These are phyloP conservation scores for Diplogelasinospora grovesii DNA, from an alignment of 495 filamentous ascomycete genomes.

Conservation along the genomic window DNA sequence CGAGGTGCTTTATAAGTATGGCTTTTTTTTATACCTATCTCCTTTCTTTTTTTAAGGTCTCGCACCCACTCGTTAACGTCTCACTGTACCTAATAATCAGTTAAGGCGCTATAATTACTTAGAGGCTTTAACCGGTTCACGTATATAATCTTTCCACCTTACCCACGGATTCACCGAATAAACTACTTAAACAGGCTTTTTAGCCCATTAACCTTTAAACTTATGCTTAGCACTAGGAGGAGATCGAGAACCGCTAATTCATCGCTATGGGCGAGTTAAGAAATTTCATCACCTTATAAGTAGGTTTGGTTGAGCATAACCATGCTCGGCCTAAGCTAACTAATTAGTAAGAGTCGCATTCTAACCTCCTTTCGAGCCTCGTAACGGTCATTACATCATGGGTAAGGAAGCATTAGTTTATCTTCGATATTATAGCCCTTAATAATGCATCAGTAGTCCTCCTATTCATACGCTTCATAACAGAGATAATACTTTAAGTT, in stretches of 20 bases:
- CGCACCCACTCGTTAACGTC: slow-evolving; percentile 2
- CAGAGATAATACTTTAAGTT: slow-evolving; percentile 5
- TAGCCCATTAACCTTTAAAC: not conserved
- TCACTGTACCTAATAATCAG: slow-evolving; percentile 1
- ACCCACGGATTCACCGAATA: not conserved
- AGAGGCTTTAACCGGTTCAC: slow-evolving; percentile 1
- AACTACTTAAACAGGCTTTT: not conserved
- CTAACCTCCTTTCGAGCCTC: slow-evolving; percentile 2
- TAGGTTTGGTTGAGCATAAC: slow-evolving; percentile 1
- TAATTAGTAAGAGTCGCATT: slow-evolving; percentile 4
- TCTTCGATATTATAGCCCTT: not conserved
- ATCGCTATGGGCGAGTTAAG: not conserved
- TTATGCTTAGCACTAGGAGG: slow-evolving; percentile 1
- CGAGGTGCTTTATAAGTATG: not conserved
- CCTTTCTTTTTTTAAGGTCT: slow-evolving; percentile 1
- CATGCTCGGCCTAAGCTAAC: slow-evolving; percentile 3
- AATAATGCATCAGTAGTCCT: slow-evolving; percentile 4
- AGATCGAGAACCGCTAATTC: not conserved
- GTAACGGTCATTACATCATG: not conserved
- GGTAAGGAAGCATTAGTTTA: slow-evolving; percentile 3
- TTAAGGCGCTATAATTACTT: not conserved
- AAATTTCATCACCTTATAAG: not conserved
- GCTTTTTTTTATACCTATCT: not conserved
- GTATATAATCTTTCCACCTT: slow-evolving; percentile 1
- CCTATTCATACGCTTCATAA: slow-evolving; percentile 5